These are phyloP conservation scores for Sporormia fimetaria DNA, from an alignment of 495 filamentous ascomycete species.

Conservation along the genomic window DNA sequence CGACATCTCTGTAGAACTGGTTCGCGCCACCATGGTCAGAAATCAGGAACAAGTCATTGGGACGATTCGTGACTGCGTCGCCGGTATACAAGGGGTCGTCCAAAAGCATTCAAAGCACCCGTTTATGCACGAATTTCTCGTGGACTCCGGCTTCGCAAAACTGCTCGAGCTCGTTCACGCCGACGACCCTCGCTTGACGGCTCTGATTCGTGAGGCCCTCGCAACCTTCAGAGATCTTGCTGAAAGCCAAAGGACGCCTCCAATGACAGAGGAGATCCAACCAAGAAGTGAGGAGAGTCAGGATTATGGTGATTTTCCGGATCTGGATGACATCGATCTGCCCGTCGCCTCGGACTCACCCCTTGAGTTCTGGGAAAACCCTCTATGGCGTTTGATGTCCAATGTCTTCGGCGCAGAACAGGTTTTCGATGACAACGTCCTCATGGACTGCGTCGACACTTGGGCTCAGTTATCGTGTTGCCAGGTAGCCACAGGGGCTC, in stretches of 20 bases:
- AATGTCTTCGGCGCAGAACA: constrained; percentile 58
- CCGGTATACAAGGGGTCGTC: constrained; percentile 42
- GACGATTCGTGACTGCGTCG: constrained; percentile 44
- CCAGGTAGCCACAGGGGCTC: constrained; percentile 29
- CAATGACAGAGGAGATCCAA: constrained; percentile 9
- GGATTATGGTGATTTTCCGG: constrained; percentile 60
- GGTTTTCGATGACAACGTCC: constrained; percentile 45
- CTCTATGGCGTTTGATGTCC: constrained; percentile 48
- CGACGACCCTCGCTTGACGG: constrained; percentile 30
- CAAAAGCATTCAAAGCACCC: constrained; percentile 31
- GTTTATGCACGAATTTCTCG: constrained; percentile 32
- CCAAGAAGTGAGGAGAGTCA: constrained; percentile 52
- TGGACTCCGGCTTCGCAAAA: constrained; percentile 27
- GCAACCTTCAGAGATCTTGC: constrained; percentile 33
- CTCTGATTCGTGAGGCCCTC: constrained; percentile 36
- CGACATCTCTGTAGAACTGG: constrained; percentile 38
- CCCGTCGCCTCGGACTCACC: background rate
- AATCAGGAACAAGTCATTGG: constrained; percentile 55
- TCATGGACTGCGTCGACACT: constrained; percentile 36
- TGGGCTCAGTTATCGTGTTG: constrained; percentile 29
- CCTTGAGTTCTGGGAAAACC: constrained; percentile 39
- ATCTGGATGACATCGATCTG: constrained; percentile 36
- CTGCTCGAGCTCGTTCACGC: constrained; percentile 37
- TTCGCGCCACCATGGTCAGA: constrained; percentile 45
- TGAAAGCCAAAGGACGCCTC: constrained; percentile 1